phyloP scores from a whole-genome alignment of 345 rosid genomes.

The Excoecaria agallocha region DNA sequence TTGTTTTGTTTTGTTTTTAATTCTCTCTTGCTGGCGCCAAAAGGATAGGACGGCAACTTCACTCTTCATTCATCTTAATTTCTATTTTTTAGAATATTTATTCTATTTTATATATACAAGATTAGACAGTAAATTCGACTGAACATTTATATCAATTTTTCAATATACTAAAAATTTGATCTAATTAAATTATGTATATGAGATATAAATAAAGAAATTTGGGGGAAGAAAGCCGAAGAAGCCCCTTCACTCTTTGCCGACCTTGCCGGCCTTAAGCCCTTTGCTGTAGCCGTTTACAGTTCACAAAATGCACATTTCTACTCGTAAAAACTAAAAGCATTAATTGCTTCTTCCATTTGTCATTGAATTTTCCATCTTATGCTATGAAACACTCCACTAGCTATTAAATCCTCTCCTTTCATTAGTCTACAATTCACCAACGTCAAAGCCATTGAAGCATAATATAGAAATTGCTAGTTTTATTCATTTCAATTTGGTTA shows the following conservation, averaged over 20 bases:
- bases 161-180: no score
- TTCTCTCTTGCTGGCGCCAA: conserved; percentile 8
- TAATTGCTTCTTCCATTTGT: conserved; percentile 22
- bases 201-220: no score
- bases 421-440: neutral
- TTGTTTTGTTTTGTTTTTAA: neutral
- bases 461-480: no score
- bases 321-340: neutral
- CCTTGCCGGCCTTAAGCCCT: conserved; percentile 31
- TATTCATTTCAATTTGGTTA: no score
- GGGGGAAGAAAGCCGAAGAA: neutral
- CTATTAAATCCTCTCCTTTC: no score
- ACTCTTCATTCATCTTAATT: neutral
- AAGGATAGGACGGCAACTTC: conserved; percentile 7
- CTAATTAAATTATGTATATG: no score
- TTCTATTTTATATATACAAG: no score
- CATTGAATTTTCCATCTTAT: neutral
- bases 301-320: neutral
- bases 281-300: conserved; percentile 4
- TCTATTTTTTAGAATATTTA: no score
- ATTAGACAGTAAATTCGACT: no score
- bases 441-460: no score
- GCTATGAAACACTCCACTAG: no score
- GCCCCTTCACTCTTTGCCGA: conserved; percentile 26
- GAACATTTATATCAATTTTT: no score